Conservation (phyloP, 371 early-diverging fungal genomes). For the Apophysomyces trapeziformis region DNA sequence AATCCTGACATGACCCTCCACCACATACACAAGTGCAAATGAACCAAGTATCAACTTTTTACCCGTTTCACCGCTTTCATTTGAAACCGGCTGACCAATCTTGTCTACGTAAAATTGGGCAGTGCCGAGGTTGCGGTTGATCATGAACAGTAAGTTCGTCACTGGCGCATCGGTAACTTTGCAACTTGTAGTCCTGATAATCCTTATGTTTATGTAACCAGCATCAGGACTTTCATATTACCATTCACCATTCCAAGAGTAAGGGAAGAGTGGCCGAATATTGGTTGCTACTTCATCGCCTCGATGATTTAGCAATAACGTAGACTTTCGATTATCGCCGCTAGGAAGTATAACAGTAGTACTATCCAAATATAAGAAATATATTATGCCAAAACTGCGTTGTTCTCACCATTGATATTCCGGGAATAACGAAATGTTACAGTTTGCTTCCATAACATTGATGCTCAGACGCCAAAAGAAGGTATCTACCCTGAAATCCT, state of each 20-base stretch:
- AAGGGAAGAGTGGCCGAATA: constrained; percentile 64
- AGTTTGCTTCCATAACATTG: constrained; percentile 58
- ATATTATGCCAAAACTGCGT: neutral
- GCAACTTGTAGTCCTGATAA: constrained; percentile 46
- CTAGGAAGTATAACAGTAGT: constrained; percentile 46
- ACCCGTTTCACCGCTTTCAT: constrained; percentile 47
- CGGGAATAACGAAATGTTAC: constrained; percentile 66
- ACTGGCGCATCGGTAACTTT: constrained; percentile 56
- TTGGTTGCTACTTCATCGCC: constrained; percentile 60
- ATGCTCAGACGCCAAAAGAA: constrained; percentile 70
- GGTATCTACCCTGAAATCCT: constrained; percentile 53
- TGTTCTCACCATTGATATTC: constrained; percentile 63
- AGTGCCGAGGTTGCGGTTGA: constrained; percentile 49
- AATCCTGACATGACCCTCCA: constrained; percentile 58
- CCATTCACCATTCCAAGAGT: constrained; percentile 67
- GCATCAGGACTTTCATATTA: constrained; percentile 27
- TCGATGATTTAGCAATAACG: constrained; percentile 58
- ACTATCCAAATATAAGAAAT: constrained; percentile 14
- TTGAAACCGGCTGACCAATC: constrained; percentile 42
- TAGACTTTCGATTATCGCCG: constrained; percentile 26
- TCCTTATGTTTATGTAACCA: neutral
- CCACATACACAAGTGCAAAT: constrained; percentile 64
- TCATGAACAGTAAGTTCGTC: constrained; percentile 58
- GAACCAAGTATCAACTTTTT: constrained; percentile 58
- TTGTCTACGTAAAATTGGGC: constrained; percentile 51